phyloP scores from a whole-genome alignment of 2,329 filamentous ascomycete genomes.

The Arthroderma sp. region DNA sequence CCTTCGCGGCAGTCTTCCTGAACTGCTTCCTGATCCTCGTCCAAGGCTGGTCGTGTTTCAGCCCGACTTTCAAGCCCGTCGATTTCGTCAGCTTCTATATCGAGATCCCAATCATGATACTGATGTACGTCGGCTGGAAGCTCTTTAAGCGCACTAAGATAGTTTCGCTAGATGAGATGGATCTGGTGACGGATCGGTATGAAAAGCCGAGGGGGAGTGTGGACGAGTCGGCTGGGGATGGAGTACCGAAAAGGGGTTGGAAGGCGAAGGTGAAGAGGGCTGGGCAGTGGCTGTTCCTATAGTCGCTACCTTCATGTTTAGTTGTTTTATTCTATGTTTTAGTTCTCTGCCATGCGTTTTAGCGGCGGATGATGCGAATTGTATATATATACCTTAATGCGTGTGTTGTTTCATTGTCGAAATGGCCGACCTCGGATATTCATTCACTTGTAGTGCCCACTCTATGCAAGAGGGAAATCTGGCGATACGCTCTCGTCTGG shows the following conservation, averaged over 20 bases:
- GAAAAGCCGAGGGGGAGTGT: constrained; percentile 7
- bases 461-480: no score
- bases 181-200: constrained; percentile 37
- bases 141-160: constrained; percentile 32
- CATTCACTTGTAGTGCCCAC: no score
- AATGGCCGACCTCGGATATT: no score
- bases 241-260: not conserved
- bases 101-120: constrained; percentile 46
- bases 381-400: not conserved
- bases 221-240: not conserved
- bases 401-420: no score
- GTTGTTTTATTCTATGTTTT: not conserved
- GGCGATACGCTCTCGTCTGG: no score
- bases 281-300: constrained; percentile 30
- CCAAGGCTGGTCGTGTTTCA: constrained; percentile 49
- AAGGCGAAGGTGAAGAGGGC: constrained; percentile 18
- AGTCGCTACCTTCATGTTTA: constrained; percentile 4
- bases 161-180: constrained; percentile 36
- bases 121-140: constrained; percentile 46
- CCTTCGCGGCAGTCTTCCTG: constrained; percentile 42
- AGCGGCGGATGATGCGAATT: not conserved
- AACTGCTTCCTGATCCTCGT: constrained; percentile 49
- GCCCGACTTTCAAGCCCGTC: constrained; percentile 43
- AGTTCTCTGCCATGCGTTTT: not conserved
- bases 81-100: constrained; percentile 53